phyloP scores from a whole-genome alignment of 2,329 filamentous ascomycete genomes.

The Cercospora sojina region DNA sequence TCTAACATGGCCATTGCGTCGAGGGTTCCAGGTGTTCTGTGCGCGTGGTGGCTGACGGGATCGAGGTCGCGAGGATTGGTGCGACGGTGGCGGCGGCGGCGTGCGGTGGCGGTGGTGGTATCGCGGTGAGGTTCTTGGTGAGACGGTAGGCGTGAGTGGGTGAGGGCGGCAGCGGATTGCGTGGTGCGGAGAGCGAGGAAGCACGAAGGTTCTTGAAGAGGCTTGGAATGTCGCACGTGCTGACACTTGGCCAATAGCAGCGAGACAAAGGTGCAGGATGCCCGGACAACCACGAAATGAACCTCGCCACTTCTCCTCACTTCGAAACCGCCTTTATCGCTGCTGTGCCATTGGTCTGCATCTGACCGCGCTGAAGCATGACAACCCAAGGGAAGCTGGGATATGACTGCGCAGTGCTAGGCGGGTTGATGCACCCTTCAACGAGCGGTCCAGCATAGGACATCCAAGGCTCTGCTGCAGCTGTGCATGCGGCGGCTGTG shows the following conservation, averaged over 20 bases:
- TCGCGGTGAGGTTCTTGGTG: neutral
- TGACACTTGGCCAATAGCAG: slow-evolving; percentile 6
- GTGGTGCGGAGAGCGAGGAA: slow-evolving; percentile 4
- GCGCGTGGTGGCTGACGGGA: slow-evolving; percentile 8
- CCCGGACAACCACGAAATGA: slow-evolving; percentile 7
- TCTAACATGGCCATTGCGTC: slow-evolving; percentile 66
- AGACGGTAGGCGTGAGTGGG: neutral
- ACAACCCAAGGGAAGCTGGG: neutral
- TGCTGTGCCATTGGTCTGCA: neutral
- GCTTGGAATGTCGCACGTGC: slow-evolving; percentile 7
- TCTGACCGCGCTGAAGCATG: neutral
- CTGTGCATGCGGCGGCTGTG: neutral
- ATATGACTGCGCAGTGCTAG: neutral
- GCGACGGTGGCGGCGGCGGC: neutral
- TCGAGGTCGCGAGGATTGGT: neutral
- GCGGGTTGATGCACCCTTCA: neutral
- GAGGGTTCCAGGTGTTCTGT: slow-evolving; percentile 48
- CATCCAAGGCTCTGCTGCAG: neutral
- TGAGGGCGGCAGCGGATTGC: neutral
- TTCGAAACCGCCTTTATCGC: neutral
- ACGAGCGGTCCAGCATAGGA: neutral
- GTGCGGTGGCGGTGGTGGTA: slow-evolving; percentile 3
- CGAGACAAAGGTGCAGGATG: slow-evolving; percentile 1
- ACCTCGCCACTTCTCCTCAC: neutral
- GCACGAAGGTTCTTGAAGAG: slow-evolving; percentile 11